These are phyloP conservation scores for Umbelopsis vinacea DNA, from an alignment of 192 early-diverging fungal genomes.

Conservation along the genomic window DNA sequence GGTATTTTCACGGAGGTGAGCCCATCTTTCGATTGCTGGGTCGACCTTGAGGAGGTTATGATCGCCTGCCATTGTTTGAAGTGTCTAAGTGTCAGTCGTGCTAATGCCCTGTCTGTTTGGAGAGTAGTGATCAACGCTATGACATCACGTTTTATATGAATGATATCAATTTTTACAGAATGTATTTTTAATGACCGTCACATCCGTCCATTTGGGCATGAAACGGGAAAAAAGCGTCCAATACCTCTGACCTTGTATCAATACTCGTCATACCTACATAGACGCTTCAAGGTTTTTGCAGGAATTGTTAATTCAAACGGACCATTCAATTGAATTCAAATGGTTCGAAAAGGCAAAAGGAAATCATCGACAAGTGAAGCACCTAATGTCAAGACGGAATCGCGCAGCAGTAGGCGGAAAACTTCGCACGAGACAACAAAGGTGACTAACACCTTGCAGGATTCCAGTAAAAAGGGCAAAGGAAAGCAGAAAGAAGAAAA, in stretches of 20 bases:
- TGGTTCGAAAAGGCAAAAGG: constrained; percentile 7
- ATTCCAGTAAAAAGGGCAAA: neutral
- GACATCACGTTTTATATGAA: neutral
- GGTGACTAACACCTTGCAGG: neutral
- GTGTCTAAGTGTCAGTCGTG: constrained; percentile 1
- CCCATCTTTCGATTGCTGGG: constrained; percentile 48
- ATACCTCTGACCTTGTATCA: neutral
- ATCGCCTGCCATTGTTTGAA: constrained; percentile 35
- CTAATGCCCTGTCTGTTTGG: constrained; percentile 11
- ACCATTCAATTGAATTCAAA: neutral
- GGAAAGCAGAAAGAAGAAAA: neutral
- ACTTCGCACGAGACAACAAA: neutral
- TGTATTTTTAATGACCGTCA: neutral
- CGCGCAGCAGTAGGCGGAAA: constrained; percentile 19
- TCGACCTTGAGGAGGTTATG: constrained; percentile 35
- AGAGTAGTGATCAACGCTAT: neutral
- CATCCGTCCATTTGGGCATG: neutral
- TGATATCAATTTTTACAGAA: neutral
- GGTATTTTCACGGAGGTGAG: constrained; percentile 45
- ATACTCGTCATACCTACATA: too few species aligned
- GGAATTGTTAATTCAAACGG: neutral
- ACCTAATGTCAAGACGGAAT: neutral
- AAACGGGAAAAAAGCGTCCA: neutral
- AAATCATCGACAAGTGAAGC: neutral
- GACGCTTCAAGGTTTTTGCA: too few species aligned